These are phyloP conservation scores for Aureoboletus auriporus DNA, from an alignment of 768 basidiomycete genomes.

Conservation along the genomic window DNA sequence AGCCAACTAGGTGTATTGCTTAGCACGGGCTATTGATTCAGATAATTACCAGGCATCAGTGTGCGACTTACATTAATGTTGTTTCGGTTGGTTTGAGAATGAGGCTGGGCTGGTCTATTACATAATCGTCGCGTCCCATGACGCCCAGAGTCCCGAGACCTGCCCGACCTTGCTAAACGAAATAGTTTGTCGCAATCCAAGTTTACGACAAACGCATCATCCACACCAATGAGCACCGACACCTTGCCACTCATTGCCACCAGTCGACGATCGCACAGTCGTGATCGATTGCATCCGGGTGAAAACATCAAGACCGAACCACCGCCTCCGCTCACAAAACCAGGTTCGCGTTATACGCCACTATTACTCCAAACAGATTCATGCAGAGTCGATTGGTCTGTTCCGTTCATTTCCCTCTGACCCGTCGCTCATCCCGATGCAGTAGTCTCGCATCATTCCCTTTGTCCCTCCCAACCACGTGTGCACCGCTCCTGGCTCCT, in stretches of 20 bases:
- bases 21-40: too few species aligned
- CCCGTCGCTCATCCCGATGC: not conserved
- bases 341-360: constrained; percentile 45
- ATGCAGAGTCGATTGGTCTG: constrained; percentile 51
- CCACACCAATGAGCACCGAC: constrained; percentile 45
- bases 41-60: too few species aligned
- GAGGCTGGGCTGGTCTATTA: too few species aligned
- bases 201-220: constrained; percentile 55
- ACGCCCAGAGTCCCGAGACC: too few species aligned
- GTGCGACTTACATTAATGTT: too few species aligned
- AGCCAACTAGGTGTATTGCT: too few species aligned
- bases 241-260: not conserved
- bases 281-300: constrained; percentile 56
- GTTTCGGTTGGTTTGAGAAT: too few species aligned
- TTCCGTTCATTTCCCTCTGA: constrained; percentile 20
- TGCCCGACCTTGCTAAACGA: too few species aligned
- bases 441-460: constrained; percentile 12
- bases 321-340: constrained; percentile 37
- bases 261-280: constrained; percentile 77
- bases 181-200: constrained; percentile 59
- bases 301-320: constrained; percentile 1
- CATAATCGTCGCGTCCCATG: too few species aligned
- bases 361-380: constrained; percentile 42
- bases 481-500: not conserved
- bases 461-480: constrained; percentile 7